Conservation (phyloP, 768 basidiomycete genomes). For the Mycena albidolilacea region DNA sequence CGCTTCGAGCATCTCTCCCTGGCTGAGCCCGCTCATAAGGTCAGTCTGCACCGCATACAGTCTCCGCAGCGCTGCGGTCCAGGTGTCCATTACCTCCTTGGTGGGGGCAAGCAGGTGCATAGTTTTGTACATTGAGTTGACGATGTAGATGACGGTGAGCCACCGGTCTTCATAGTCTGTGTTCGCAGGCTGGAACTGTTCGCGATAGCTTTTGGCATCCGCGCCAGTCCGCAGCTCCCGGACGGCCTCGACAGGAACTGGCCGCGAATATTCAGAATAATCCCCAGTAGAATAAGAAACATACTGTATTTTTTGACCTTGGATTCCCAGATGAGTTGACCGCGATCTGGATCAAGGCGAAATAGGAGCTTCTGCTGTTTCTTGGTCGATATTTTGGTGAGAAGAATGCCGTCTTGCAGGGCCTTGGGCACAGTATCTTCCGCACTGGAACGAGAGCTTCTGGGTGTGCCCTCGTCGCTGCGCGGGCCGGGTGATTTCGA, state of each 20-base stretch:
- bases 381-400: slow-evolving; percentile 87
- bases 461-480: slow-evolving; percentile 24
- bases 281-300: too few relatives aligned
- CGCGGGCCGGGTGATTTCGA: slow-evolving; percentile 19
- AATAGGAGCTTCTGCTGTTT: slow-evolving; percentile 79
- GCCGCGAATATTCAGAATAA: slow-evolving; percentile 16
- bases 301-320: slow-evolving; percentile 69
- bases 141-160: slow-evolving; percentile 89
- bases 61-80: slow-evolving; percentile 73
- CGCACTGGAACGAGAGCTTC: slow-evolving; percentile 31
- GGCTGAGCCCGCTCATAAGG: slow-evolving; percentile 77
- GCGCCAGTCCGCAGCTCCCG: slow-evolving; percentile 86
- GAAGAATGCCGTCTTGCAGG: slow-evolving; percentile 72
- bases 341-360: slow-evolving; percentile 79
- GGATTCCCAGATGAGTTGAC: slow-evolving; percentile 68
- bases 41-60: slow-evolving; percentile 77
- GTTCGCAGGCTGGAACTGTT: slow-evolving; percentile 73
- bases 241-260: slow-evolving; percentile 90
- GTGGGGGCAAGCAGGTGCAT: slow-evolving; percentile 87
- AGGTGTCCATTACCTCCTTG: slow-evolving; percentile 60
- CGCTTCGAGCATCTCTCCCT: slow-evolving; percentile 72
- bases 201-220: slow-evolving; percentile 79
- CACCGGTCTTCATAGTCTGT: slow-evolving; percentile 77
- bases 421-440: slow-evolving; percentile 65
- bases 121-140: slow-evolving; percentile 85